Evolutionary conservation across 805 yeast genomes (phyloP).

Genomic region (Pichia cephalocereana): DNA sequence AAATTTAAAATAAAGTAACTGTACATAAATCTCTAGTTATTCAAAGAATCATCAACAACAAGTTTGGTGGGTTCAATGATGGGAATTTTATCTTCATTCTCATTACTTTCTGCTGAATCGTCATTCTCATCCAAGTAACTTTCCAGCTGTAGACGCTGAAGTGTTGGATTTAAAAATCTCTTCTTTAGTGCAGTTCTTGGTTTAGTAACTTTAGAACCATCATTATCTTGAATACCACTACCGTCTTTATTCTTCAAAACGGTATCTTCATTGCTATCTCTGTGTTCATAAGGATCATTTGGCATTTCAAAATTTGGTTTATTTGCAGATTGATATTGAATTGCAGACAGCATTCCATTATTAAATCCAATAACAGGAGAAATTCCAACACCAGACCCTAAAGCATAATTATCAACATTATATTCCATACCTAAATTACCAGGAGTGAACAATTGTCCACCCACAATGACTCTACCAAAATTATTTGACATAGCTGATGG

Average conservation of each 20-base stretch:
- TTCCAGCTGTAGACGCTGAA: conserved; percentile 11
- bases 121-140: conserved; percentile 5
- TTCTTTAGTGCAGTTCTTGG: not conserved
- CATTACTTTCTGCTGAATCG: not conserved
- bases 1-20: not conserved
- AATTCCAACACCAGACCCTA: conserved; percentile 1
- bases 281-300: not conserved
- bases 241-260: too few relatives aligned
- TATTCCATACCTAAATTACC: conserved; percentile 2
- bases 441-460: conserved; percentile 9
- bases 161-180: conserved; percentile 13
- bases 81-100: not conserved
- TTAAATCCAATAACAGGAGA: conserved; percentile 13
- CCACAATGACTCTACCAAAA: conserved; percentile 1
- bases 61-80: not conserved
- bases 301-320: not conserved
- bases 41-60: not conserved
- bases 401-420: conserved; percentile 1
- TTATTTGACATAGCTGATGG: conserved; percentile 1
- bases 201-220: conserved; percentile 4
- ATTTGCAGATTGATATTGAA: conserved; percentile 2
- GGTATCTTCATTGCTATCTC: not conserved
- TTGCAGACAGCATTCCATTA: conserved; percentile 8
- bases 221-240: not conserved
- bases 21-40: too few relatives aligned